These are phyloP conservation scores for Blastomyces emzantsi DNA, from an alignment of 2,329 filamentous ascomycete genomes.

Conservation along the genomic window DNA sequence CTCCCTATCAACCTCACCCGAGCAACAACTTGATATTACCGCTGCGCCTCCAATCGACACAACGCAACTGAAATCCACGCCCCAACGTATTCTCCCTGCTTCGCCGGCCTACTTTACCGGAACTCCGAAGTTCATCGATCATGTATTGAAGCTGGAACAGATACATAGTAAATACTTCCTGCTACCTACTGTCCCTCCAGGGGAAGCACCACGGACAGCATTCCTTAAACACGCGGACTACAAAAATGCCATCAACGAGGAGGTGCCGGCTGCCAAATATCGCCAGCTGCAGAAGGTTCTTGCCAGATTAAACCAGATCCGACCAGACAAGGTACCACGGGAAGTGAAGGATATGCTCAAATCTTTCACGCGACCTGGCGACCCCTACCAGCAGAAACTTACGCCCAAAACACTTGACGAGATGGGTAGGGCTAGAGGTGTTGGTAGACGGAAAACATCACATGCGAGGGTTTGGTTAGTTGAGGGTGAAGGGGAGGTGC, in stretches of 20 bases:
- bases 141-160: slow-evolving; percentile 62
- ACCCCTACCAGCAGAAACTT: slow-evolving; percentile 57
- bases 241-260: slow-evolving; percentile 60
- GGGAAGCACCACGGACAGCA: slow-evolving; percentile 61
- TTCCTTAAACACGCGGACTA: slow-evolving; percentile 78
- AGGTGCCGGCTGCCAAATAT: slow-evolving; percentile 68
- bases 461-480: slow-evolving; percentile 79
- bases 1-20: slow-evolving; percentile 17
- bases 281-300: slow-evolving; percentile 65
- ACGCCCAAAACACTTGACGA: slow-evolving; percentile 59
- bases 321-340: slow-evolving; percentile 63
- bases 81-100: slow-evolving; percentile 67
- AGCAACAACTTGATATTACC: slow-evolving; percentile 10
- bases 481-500: slow-evolving; percentile 81
- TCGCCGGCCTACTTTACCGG: slow-evolving; percentile 95
- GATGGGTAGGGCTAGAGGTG: slow-evolving; percentile 67
- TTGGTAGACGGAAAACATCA: slow-evolving; percentile 80
- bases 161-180: slow-evolving; percentile 63
- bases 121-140: slow-evolving; percentile 76
- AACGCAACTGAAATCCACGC: slow-evolving; percentile 23
- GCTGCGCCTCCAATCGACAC: slow-evolving; percentile 31
- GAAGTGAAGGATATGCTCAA: slow-evolving; percentile 58
- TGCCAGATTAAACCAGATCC: slow-evolving; percentile 74
- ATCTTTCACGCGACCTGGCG: slow-evolving; percentile 64
- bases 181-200: slow-evolving; percentile 58